Conservation (phyloP, 2,329 filamentous ascomycete genomes). For the Alternaria triticimaculans region DNA sequence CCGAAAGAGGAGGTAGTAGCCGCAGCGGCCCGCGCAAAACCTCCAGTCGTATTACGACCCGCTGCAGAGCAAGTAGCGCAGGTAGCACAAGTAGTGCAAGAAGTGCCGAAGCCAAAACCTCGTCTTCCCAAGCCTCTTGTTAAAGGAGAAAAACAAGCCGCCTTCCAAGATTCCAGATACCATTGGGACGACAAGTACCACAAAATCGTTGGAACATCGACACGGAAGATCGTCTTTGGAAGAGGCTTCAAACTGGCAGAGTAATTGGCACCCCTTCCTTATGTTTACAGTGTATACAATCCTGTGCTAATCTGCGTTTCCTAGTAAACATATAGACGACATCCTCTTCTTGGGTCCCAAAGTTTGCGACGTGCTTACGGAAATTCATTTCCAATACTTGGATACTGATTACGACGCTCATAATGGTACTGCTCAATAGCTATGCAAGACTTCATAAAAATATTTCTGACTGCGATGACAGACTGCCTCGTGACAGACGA, state of each 20-base stretch:
- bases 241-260: not conserved
- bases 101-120: not conserved
- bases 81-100: not conserved
- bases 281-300: too few relatives aligned
- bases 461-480: too few relatives aligned
- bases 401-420: too few relatives aligned
- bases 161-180: not conserved
- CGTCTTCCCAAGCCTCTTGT: not conserved
- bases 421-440: too few relatives aligned
- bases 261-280: not conserved
- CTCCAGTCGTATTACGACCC: not conserved
- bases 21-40: not conserved
- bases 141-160: not conserved
- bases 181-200: not conserved
- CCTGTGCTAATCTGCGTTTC: not conserved
- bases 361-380: not conserved
- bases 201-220: not conserved
- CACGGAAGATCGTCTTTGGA: not conserved
- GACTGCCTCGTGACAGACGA: too few relatives aligned
- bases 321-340: not conserved
- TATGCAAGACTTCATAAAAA: too few relatives aligned
- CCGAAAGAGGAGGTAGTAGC: not conserved
- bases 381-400: not conserved
- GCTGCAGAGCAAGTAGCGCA: too few relatives aligned
- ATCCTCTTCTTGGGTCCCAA: not conserved